Evolutionary conservation across 352 stramenopile species (phyloP).

Genomic region (Globisporangium uncinulatum): DNA sequence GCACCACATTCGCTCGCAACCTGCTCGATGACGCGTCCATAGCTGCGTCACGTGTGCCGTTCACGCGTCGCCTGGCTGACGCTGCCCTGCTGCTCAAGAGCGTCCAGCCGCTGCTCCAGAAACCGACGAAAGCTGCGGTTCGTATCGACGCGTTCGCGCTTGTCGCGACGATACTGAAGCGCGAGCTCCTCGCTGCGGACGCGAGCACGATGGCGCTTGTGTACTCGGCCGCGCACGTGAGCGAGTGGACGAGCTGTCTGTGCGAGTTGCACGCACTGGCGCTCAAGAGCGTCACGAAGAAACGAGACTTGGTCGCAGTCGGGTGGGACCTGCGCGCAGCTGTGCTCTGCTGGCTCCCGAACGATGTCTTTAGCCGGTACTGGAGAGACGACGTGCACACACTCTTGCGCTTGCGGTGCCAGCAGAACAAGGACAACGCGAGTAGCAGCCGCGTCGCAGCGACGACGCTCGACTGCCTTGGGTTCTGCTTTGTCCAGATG

Average conservation of each 20-base stretch:
- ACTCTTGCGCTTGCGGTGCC: constrained; percentile 50
- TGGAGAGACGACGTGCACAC: constrained; percentile 64
- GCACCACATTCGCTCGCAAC: constrained; percentile 2
- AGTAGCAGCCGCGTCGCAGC: constrained; percentile 9
- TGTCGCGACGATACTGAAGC: constrained; percentile 30
- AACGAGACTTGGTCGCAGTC: constrained; percentile 24
- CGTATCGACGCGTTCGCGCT: constrained; percentile 35
- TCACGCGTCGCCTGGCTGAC: constrained; percentile 26
- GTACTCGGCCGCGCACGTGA: constrained; percentile 22
- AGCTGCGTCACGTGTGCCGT: constrained; percentile 7
- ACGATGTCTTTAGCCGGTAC: constrained; percentile 63
- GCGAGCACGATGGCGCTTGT: constrained; percentile 11
- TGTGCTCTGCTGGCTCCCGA: constrained; percentile 39
- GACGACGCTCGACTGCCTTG: constrained; percentile 23
- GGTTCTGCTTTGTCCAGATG: constrained; percentile 25
- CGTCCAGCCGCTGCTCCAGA: constrained; percentile 40
- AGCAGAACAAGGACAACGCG: constrained; percentile 60
- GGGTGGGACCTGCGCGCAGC: constrained; percentile 49
- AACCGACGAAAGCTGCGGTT: constrained; percentile 41
- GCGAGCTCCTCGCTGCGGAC: constrained; percentile 30
- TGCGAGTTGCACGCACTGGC: constrained; percentile 51
- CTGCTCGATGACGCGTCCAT: constrained; percentile 5
- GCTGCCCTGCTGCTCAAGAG: constrained; percentile 36
- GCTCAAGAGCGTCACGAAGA: constrained; percentile 43
- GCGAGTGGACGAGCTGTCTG: constrained; percentile 57